Evolutionary conservation across 345 rosid species (phyloP), one percentile per base, ranked within the genome.

Genomic region (Hibiscus syriacus): DNA sequence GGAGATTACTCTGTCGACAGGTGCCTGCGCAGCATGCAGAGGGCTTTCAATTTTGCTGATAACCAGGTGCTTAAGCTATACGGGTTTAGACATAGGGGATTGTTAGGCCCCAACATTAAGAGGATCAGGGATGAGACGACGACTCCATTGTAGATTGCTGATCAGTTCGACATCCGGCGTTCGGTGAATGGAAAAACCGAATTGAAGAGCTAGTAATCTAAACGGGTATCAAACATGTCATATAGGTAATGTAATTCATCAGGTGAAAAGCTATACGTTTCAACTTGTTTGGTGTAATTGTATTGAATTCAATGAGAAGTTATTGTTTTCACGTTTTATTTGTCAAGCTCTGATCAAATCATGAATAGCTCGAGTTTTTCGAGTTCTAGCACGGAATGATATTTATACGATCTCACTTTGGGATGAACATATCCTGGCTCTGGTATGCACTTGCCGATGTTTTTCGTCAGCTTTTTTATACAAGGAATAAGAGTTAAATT

Each of bases 41-140:
- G 97, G 77, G 97, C 98, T 12, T 93, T 83, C 61, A 93, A 89
- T 81, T 90, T 93, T 59, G 96, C 95, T 0, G 96, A 93, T 72
- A 93, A 90, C 75, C 98, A 93, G 79, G 91, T 93, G 73, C 91
- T 93, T 50, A 82, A 86, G 54, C 80, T 93, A 0, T 93, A 93
- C 63, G 98, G 97, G 4, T 93, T 93, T 65, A 71, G 95, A 43
- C 98, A 93, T 56, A 83, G 95, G 68, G 97, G 98, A 54, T 75
- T 93, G 85, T 78, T 93, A 69, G 85, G 97, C 68, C 97, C 96
- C 74, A 90, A 93, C 88, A 87, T 90, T 73, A 91, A 82, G 80
- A 90, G 91, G 84, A 87, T 84, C 56, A 82, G 90, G 74, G 91
- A 93, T 16, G 97, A 93, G 82, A 87, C 97, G 8, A 77, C 60